Base-by-base conservation (phyloP, 768 basidiomycete species). In the Fomitopsis pulvina region DNA sequence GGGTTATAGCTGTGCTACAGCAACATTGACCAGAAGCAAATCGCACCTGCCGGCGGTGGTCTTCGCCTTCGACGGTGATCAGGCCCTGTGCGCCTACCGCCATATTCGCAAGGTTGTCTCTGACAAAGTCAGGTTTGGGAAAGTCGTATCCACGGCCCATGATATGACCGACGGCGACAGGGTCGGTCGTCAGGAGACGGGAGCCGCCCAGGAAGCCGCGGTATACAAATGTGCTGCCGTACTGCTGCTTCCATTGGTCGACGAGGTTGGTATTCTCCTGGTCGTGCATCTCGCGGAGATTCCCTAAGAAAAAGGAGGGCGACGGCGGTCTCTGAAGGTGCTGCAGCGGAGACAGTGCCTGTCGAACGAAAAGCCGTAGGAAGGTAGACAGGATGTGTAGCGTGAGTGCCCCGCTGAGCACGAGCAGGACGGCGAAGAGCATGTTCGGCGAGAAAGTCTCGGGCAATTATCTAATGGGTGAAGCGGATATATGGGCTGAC, bases 41-140 rank as follows among this genome's bases (percentile, higher is more conserved):
- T 65, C 67, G 50, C 44, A 71, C 74, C 70, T 83, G 80, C 60
- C 75, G 70, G 37, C 67, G 69, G 57, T 85, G 83, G 30, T 68
- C 68, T 1, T 77, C 74, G 18, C 82, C 82, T 53, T 82, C 78
- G 1, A 71, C 72, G 11, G 72, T 75, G 37, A 81, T 63, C 16
- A 80, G 55, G 5, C 78, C 74, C 11, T 79, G 71, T 25, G 66
- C 61, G 1, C 80, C 77, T 0, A 70, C 74, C 24, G 69, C 71
- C 77, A 80, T 80, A 32, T 68, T 67, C 0, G 76, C 74, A 20
- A 80, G 67, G 49, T 63, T 71, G 37, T 79, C 76, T 12, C 72
- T 63, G 14, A 81, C 68, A 52, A 79, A 79, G 50, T 78, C 73
- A 2, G 82, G 81, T 62, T 86, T 85, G 25, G 77, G 80, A 57